Conservation (phyloP, 2,329 filamentous ascomycete genomes). For the Domatiomyces globalis region DNA sequence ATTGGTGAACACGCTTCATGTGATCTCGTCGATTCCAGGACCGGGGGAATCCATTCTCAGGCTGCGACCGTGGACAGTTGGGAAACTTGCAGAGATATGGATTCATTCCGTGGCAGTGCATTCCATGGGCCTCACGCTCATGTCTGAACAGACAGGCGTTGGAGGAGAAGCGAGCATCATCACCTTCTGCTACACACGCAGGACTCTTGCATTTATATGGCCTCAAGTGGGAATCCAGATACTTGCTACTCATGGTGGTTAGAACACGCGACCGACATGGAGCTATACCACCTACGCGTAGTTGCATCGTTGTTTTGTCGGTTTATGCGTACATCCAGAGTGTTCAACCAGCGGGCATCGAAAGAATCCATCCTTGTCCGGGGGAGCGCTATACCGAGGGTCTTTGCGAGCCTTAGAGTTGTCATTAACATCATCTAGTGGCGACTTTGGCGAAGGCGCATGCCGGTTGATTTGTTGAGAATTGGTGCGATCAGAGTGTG, state of each 20-base stretch:
- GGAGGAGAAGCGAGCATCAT: constrained; percentile 80
- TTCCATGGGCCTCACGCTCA: constrained; percentile 86
- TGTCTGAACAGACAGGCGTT: constrained; percentile 89
- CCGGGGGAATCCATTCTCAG: constrained; percentile 80
- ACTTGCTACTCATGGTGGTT: constrained; percentile 53
- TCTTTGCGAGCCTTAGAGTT: constrained; percentile 15
- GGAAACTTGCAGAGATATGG: constrained; percentile 79
- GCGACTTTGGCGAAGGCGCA: constrained; percentile 1
- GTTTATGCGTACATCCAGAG: constrained; percentile 69
- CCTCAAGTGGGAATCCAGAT: constrained; percentile 90
- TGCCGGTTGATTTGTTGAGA: constrained; percentile 3
- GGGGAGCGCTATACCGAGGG: constrained; percentile 13
- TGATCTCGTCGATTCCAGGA: constrained; percentile 95
- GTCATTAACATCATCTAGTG: constrained; percentile 12
- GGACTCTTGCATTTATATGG: constrained; percentile 75
- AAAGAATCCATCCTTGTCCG: constrained; percentile 58
- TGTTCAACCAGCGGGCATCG: constrained; percentile 70
- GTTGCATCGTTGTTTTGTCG: constrained; percentile 96
- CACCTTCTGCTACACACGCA: constrained; percentile 49
- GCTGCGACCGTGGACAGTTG: constrained; percentile 69
- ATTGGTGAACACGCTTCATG: constrained; percentile 84
- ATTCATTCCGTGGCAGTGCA: constrained; percentile 88
- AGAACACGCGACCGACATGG: constrained; percentile 16
- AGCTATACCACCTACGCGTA: constrained; percentile 63
- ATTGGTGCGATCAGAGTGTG: constrained; percentile 14